phyloP scores from a whole-genome alignment of 495 filamentous ascomycete genomes.

The Xylaria sp. region DNA sequence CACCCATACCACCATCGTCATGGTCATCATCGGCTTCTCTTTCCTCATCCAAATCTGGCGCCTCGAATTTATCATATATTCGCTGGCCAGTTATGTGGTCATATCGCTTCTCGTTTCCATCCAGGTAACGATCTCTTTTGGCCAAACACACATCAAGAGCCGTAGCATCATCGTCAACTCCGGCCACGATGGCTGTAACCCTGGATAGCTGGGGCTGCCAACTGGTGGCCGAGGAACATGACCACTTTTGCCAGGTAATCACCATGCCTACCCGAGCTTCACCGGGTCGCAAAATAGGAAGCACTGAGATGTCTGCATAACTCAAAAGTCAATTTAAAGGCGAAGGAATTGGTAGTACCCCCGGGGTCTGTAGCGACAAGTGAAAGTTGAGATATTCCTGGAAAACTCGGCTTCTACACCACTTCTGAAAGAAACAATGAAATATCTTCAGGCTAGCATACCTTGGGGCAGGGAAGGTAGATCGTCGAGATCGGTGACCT shows the following conservation, averaged over 20 bases:
- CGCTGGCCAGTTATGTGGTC: conserved; percentile 50
- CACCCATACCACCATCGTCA: conserved; percentile 23
- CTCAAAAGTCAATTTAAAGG: conserved; percentile 12
- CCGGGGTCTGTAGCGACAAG: not conserved
- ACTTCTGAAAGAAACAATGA: not conserved
- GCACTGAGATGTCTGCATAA: conserved; percentile 40
- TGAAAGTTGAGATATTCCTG: not conserved
- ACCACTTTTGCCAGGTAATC: conserved; percentile 80
- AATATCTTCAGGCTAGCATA: conserved; percentile 33
- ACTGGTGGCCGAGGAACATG: conserved; percentile 73
- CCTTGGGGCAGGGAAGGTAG: conserved; percentile 74
- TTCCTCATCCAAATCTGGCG: conserved; percentile 44
- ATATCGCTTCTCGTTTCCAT: conserved; percentile 54
- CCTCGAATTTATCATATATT: conserved; percentile 57
- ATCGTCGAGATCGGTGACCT: conserved; percentile 57
- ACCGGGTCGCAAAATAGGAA: conserved; percentile 60
- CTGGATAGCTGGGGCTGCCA: conserved; percentile 79
- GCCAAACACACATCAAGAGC: conserved; percentile 69
- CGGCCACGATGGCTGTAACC: conserved; percentile 68
- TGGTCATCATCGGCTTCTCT: conserved; percentile 43
- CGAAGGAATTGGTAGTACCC: not conserved
- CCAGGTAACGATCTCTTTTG: conserved; percentile 67
- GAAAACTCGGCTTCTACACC: not conserved
- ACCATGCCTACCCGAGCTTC: conserved; percentile 68
- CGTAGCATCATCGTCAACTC: conserved; percentile 51